Conservation (phyloP, 306 rosid species). For the Corylus heterophylla region DNA sequence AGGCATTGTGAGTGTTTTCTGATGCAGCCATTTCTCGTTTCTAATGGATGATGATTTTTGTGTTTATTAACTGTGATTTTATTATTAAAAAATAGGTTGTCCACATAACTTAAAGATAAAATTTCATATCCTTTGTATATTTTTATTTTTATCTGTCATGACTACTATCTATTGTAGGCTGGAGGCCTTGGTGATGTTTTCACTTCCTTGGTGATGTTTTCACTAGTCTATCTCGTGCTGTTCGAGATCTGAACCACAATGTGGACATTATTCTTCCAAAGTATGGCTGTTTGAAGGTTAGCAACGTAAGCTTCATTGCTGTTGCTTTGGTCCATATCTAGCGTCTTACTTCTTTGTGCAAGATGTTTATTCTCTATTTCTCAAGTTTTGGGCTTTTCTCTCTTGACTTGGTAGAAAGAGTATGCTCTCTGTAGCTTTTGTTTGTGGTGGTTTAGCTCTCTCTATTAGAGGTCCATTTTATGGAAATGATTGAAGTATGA, state of each 20-base stretch:
- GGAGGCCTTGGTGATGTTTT: constrained; percentile 96
- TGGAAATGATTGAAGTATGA: background rate
- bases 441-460: background rate
- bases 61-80: background rate
- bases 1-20: background rate
- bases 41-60: background rate
- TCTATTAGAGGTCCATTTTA: background rate
- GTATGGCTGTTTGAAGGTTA: constrained; percentile 79
- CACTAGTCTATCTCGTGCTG: constrained; percentile 77
- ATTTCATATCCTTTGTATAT: background rate
- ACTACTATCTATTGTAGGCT: constrained; percentile 52
- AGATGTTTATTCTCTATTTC: constrained; percentile 13
- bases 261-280: constrained; percentile 85
- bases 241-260: constrained; percentile 73
- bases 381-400: background rate
- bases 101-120: background rate
- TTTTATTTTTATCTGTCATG: constrained; percentile 18
- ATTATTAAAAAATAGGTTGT: background rate
- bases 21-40: background rate
- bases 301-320: constrained; percentile 68
- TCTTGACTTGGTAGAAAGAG: constrained; percentile 14
- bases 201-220: constrained; percentile 84
- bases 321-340: constrained; percentile 21
- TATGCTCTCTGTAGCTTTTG: constrained; percentile 14
- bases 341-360: constrained; percentile 7